Percentiles rank a stretch among this genome's conserved stretches.
Conservation (phyloP, 768 basidiomycete genomes). For the Strobilomyces echinocephalus region DNA sequence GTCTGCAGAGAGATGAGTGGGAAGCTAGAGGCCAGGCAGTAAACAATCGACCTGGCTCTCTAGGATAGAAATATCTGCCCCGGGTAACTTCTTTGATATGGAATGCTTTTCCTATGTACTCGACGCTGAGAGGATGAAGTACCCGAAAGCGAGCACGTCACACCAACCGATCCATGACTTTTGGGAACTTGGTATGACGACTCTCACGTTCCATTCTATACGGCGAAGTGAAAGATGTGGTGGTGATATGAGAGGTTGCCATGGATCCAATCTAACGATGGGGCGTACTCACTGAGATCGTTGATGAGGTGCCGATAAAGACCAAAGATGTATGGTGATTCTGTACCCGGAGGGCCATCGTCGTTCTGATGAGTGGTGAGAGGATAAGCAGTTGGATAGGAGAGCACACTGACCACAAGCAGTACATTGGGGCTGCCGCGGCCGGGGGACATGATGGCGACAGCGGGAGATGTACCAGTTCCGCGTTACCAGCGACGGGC, state of each 20-base stretch:
- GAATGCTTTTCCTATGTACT: slow-evolving; percentile 63
- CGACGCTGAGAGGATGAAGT: neutral
- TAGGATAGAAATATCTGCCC: slow-evolving; percentile 77
- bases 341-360: slow-evolving; percentile 70
- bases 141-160: neutral
- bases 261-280: neutral
- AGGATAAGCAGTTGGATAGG: neutral
- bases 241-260: slow-evolving; percentile 8
- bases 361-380: slow-evolving; percentile 54
- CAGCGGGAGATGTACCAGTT: neutral
- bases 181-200: slow-evolving; percentile 74
- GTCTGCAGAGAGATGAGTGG: slow-evolving; percentile 13
- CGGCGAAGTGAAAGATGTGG: neutral
- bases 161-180: slow-evolving; percentile 82
- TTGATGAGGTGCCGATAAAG: slow-evolving; percentile 59
- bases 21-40: neutral
- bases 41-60: slow-evolving; percentile 39
- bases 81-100: slow-evolving; percentile 69
- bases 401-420: slow-evolving; percentile 38
- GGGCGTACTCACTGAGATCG: slow-evolving; percentile 46
- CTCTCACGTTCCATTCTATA: slow-evolving; percentile 73
- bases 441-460: slow-evolving; percentile 8
- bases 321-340: slow-evolving; percentile 74
- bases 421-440: slow-evolving; percentile 33
- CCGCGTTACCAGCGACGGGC: neutral